Percentiles rank a stretch among this genome's conserved stretches.
phyloP scores from a whole-genome alignment of 2,329 filamentous ascomycete species.

The Aspergillus felis region DNA sequence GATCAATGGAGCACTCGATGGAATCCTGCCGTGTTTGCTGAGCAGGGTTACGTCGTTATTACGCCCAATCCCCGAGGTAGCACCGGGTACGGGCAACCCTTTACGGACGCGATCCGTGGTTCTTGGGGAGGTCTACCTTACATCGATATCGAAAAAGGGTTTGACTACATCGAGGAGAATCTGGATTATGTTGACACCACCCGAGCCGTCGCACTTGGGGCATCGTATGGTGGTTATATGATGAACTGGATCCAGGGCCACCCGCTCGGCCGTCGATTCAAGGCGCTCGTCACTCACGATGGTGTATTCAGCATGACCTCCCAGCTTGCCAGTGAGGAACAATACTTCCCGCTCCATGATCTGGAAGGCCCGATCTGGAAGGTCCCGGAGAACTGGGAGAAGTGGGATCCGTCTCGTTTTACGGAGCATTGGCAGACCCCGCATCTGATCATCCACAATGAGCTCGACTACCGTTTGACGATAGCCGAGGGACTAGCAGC shows the following conservation, averaged over 20 bases:
- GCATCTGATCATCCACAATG: slow-evolving; percentile 83
- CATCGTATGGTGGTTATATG: slow-evolving; percentile 58
- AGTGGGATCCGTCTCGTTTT: slow-evolving; percentile 56
- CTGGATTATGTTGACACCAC: slow-evolving; percentile 51
- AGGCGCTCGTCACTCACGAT: slow-evolving; percentile 55
- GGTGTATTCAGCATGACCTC: slow-evolving; percentile 45
- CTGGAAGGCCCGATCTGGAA: slow-evolving; percentile 50
- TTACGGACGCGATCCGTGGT: slow-evolving; percentile 50
- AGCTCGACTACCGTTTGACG: slow-evolving; percentile 82
- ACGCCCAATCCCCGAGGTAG: slow-evolving; percentile 58
- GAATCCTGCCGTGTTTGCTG: slow-evolving; percentile 56
- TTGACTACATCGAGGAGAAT: slow-evolving; percentile 49
- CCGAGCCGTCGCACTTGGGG: slow-evolving; percentile 52
- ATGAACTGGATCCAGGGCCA: slow-evolving; percentile 58
- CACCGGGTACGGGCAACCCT: slow-evolving; percentile 53
- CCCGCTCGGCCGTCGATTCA: slow-evolving; percentile 52
- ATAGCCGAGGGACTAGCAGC: slow-evolving; percentile 79
- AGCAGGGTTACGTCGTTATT: slow-evolving; percentile 60
- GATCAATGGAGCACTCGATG: slow-evolving; percentile 53
- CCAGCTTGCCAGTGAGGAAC: slow-evolving; percentile 48
- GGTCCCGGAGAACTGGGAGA: slow-evolving; percentile 48
- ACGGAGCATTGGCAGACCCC: slow-evolving; percentile 76
- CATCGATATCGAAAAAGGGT: slow-evolving; percentile 52
- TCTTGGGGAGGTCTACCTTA: slow-evolving; percentile 55
- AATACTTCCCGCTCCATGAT: slow-evolving; percentile 54